Evolutionary conservation across 352 stramenopile genomes (phyloP), one percentile per base, ranked within the genome.

Genomic region (Phytophthora citrophthora): DNA sequence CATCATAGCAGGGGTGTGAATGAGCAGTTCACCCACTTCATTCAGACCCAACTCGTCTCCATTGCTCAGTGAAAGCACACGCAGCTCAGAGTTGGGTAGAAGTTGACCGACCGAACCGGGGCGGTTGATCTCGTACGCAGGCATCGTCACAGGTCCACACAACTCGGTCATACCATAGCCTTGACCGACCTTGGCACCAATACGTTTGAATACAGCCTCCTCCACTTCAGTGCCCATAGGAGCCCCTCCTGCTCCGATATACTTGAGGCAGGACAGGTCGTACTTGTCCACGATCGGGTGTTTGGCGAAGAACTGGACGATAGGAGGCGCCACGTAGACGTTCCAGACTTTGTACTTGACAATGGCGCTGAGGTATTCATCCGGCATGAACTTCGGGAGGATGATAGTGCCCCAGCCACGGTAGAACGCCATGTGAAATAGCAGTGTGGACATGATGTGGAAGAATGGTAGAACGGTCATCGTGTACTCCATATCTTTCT

Each of bases 241-340:
- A 15, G 93, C 92, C 7, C 91, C 93, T 18, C 81, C 94, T 10
- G 70, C 89, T 20, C 94, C 58, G 24, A 97, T 76, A 31, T 70
- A 76, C 58, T 89, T 70, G 23, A 97, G 54, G 20, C 63, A 80
- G 4, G 68, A 86, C 4, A 98, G 67, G 61, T 98, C 82, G 72
- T 96, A 98, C 5, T 92, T 79, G 51, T 97, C 90, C 23, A 98
- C 86, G 12, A 94, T 46, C 10, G 91, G 91, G 68, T 94, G 69
- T 54, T 97, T 94, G 16, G 86, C 89, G 13, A 98, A 74, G 54
- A 83, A 88, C 7, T 63, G 64, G 41, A 92, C 66, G 31, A 96
- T 80, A 5, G 94, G 93, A 16, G 95, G 94, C 4, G 97, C 90
- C n/a, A 98, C 69, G 4, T 52, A 63, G 40, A 75, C 44, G 31